Evolutionary conservation across 352 stramenopile species (phyloP).

Genomic region (Pythium dissimile): DNA sequence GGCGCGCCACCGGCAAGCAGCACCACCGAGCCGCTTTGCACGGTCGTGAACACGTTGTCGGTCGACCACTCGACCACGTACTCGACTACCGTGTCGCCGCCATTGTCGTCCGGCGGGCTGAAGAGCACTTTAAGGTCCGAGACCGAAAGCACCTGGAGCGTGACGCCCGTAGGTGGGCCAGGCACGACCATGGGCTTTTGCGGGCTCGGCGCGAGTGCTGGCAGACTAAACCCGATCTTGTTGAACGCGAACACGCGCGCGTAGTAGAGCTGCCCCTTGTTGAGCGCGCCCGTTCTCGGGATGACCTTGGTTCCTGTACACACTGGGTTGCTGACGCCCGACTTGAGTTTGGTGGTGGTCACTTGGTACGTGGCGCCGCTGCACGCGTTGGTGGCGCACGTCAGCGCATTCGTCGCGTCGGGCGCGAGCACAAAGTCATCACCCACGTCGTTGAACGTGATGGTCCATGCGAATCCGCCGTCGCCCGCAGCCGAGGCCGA

Average conservation of each 20-base stretch:
- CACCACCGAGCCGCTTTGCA: conserved; percentile 34
- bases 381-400: conserved; percentile 21
- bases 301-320: conserved; percentile 86
- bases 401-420: conserved; percentile 24
- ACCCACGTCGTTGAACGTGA: conserved; percentile 88
- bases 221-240: conserved; percentile 88
- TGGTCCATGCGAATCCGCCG: conserved; percentile 80
- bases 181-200: conserved; percentile 83
- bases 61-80: conserved; percentile 93
- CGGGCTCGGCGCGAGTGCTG: conserved; percentile 39
- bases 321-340: conserved; percentile 59
- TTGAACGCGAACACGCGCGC: conserved; percentile 95
- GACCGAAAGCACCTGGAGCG: conserved; percentile 58
- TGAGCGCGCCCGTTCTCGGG: conserved; percentile 58
- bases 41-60: conserved; percentile 60
- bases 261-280: conserved; percentile 92
- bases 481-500: conserved; percentile 34
- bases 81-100: conserved; percentile 82
- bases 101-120: conserved; percentile 77
- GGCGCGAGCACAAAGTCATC: conserved; percentile 72
- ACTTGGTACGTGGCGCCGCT: conserved; percentile 35
- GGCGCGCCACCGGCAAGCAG: conserved; percentile 56
- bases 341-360: conserved; percentile 51
- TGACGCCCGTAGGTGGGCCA: conserved; percentile 66
- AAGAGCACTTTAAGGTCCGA: conserved; percentile 91